Percentiles rank a stretch among this genome's conserved stretches.
phyloP scores from a whole-genome alignment of 441 rosid genomes.

The Viola pubescens region DNA sequence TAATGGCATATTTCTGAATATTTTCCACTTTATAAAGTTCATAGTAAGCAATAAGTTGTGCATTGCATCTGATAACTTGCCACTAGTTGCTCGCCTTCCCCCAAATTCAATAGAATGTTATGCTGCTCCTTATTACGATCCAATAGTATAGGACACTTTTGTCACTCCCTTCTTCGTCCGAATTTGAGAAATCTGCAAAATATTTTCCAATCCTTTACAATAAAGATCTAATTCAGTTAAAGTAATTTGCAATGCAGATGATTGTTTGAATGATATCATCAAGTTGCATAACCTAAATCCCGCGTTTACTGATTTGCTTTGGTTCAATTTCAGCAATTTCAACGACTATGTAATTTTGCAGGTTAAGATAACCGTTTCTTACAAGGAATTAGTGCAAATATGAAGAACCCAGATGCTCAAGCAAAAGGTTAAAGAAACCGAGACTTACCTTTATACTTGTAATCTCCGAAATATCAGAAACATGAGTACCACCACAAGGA shows the following conservation, averaged over 20 bases:
- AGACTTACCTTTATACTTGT: slow-evolving; percentile 49
- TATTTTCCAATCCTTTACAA: slow-evolving; percentile 3
- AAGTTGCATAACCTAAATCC: slow-evolving; percentile 1
- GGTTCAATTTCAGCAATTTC: neutral
- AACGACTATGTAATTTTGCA: neutral
- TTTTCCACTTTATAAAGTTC: too few species aligned
- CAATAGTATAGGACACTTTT: slow-evolving; percentile 55
- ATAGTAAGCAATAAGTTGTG: too few species aligned
- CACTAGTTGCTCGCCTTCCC: too few species aligned
- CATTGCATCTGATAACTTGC: too few species aligned
- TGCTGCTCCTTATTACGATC: slow-evolving; percentile 15
- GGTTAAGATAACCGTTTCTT: neutral
- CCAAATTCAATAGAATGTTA: too few species aligned
- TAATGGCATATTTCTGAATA: too few species aligned
- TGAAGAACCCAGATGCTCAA: neutral
- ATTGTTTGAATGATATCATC: neutral
- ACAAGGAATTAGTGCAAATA: neutral
- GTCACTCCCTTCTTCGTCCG: slow-evolving; percentile 62
- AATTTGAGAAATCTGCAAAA: slow-evolving; percentile 50
- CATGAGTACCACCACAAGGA: slow-evolving; percentile 90
- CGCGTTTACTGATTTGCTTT: neutral
- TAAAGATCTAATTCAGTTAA: neutral
- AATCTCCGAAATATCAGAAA: slow-evolving; percentile 63
- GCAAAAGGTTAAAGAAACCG: neutral
- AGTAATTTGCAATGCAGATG: neutral